Base-by-base conservation (phyloP, 2,329 filamentous ascomycete genomes). In the Juglanconis sp. region DNA sequence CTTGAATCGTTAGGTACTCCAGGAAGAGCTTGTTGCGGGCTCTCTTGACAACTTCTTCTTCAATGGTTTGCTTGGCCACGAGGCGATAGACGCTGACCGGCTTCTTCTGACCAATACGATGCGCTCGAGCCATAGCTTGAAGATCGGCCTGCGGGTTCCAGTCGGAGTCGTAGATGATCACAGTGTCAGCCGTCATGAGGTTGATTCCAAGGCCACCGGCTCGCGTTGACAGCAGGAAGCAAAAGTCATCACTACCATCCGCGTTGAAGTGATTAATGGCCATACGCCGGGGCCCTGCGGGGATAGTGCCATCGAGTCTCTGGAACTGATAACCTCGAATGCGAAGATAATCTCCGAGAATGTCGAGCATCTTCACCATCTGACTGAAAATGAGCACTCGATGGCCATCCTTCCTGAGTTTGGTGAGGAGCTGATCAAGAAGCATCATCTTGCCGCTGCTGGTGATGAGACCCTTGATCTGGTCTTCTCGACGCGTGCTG, bases 401-500 rank as follows among this genome's bases (percentile, higher is more conserved):
- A 74, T 99, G 95, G 52, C 91, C 92, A 70, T 99, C 95, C 67
- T 89, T 91, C 73, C 90, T 96, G 66, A 99, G 78, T 76, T 99
- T 99, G 5, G 90, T 89, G 10, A 99, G 82, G n/a, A 99, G 86
- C 71, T 93, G 92, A 68, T 99, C 95, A 7, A 99, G 85, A 53
- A 99, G 82, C 92, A 98, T 98, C 95, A 99, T 97, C 78, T 99
- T 99, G 67, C 96, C 96, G 76, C 95, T 99, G 71, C 92, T 96
- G 4, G 93, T 94, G 70, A 99, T 96, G 63, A 99, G 83, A 24
- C 91, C 91, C 72, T 96, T 95, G 68, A 99, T 85, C 64, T 92
- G 87, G 71, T 98, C 95, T 70, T 98, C 94, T 35, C 93, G 89
- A 24, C 90, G 87, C 56, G 85, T 84, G 68, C 89, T 92, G 13